These are phyloP conservation scores for Cyclostephanos tholiformis DNA, from an alignment of 108 stramenopile genomes.

Conservation along the genomic window DNA sequence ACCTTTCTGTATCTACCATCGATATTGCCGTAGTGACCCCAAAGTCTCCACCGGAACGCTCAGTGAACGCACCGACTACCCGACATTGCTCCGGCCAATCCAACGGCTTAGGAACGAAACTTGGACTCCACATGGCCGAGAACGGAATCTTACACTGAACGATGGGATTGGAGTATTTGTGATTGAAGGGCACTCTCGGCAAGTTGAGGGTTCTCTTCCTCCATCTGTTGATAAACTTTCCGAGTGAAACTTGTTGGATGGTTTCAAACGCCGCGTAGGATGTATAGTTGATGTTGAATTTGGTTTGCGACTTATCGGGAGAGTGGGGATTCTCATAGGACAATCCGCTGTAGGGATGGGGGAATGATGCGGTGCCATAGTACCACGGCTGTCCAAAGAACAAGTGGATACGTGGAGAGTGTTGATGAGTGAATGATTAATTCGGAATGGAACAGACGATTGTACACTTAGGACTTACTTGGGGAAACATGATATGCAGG, in stretches of 20 bases:
- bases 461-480: slow-evolving; percentile 18
- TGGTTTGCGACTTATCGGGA: too few relatives aligned
- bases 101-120: slow-evolving; percentile 80
- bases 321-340: slow-evolving; percentile 37
- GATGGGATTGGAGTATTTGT: slow-evolving; percentile 42
- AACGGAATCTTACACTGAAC: slow-evolving; percentile 60
- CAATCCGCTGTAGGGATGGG: slow-evolving; percentile 77
- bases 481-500: slow-evolving; percentile 87
- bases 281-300: slow-evolving; percentile 42
- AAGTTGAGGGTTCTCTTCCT: slow-evolving; percentile 36
- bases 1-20: slow-evolving; percentile 32
- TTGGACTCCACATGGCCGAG: slow-evolving; percentile 80
- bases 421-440: not conserved
- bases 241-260: slow-evolving; percentile 34
- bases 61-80: slow-evolving; percentile 75
- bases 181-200: slow-evolving; percentile 38
- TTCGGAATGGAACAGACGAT: not conserved
- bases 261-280: slow-evolving; percentile 58
- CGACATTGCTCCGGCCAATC: slow-evolving; percentile 85
- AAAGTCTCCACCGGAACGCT: slow-evolving; percentile 1
- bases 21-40: slow-evolving; percentile 8
- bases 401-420: not conserved
- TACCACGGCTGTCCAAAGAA: slow-evolving; percentile 71
- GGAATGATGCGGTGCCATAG: slow-evolving; percentile 67
- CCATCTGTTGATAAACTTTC: slow-evolving; percentile 54